Evolutionary conservation across 306 rosid species (phyloP), one percentile per base, ranked within the genome.

Genomic region (Inga oerstediana): DNA sequence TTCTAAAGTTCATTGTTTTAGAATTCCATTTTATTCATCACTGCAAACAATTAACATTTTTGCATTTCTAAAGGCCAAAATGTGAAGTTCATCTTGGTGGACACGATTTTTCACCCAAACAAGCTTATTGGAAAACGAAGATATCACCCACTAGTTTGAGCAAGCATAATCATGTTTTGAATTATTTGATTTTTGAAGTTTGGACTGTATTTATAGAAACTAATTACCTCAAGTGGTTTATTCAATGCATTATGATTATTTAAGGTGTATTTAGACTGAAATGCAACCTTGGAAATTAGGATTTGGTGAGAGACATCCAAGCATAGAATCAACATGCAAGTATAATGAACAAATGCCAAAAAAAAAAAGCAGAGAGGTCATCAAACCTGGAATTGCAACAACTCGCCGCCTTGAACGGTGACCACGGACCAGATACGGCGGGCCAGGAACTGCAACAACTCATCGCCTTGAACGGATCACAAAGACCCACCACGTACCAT

Each of bases 1-100:
- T 52, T 80, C 30, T 45, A 32, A 54, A 44, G 32, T 20, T 41
- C 17, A 22, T 67, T 70, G 13, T 64, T 41, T 72, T 66, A 41
- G 19, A 44, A 66, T 54, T 17, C 22, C 43, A 62, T 82, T 68
- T 70, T 70, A 83, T 56, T 69, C 46, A 19, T 70, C 51, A 35
- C 2, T 20, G 79, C 49, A 81, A 80, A 86, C 76, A 6, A 66
- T 84, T 76, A 76, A 75, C 74, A 54, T 51, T 49, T 61, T n/a
- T 82, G 76, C 48, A 70, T 78, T 71, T 86, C 81, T 86, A 80
- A 81, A 95, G 98, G 97, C 98, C 66, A 93, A 95, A 91, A 91
- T 93, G 98, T 81, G 98, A 43, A 93, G 93, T 83, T 66, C 93
- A 32, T 77, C 98, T 76, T 95, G 98, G 97, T 95, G 98, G 98